A percentile compares a stretch with the other conserved stretches of the same genome.
These are phyloP conservation scores for Aspergillus avenaceus DNA, from an alignment of 495 filamentous ascomycete species.

Conservation along the genomic window DNA sequence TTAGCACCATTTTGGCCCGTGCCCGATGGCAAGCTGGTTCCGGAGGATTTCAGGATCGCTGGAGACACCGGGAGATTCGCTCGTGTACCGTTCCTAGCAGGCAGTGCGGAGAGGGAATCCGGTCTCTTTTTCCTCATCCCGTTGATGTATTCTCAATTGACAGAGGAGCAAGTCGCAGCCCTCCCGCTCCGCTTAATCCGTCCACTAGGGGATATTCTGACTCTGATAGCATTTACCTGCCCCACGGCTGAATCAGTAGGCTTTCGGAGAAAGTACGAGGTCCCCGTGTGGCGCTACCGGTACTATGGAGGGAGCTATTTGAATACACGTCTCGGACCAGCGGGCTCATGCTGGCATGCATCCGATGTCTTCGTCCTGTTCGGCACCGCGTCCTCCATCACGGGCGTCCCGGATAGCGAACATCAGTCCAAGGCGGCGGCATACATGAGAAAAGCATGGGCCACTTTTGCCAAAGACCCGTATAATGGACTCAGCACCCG, in stretches of 20 bases:
- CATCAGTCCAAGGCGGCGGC: constrained; percentile 5
- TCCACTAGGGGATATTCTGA: constrained; percentile 1
- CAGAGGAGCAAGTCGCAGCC: neutral
- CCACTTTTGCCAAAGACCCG: constrained; percentile 44
- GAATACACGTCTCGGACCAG: constrained; percentile 26
- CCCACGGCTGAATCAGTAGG: constrained; percentile 1
- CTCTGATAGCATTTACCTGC: constrained; percentile 7
- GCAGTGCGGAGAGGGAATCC: constrained; percentile 7
- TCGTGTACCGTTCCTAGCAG: constrained; percentile 9
- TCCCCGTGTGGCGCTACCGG: constrained; percentile 42
- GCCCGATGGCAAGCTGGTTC: constrained; percentile 7
- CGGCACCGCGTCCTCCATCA: constrained; percentile 22
- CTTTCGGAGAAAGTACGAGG: neutral
- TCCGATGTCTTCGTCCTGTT: constrained; percentile 40
- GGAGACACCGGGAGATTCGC: constrained; percentile 6
- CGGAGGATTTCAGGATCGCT: neutral
- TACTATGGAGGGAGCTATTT: constrained; percentile 40
- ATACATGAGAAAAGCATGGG: constrained; percentile 41
- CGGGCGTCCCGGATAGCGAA: constrained; percentile 4
- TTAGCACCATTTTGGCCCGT: constrained; percentile 3
- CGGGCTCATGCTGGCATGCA: constrained; percentile 40
- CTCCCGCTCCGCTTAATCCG: constrained; percentile 4
- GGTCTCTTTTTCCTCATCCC: constrained; percentile 10
- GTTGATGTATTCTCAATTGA: constrained; percentile 4
- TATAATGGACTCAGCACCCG: constrained; percentile 21